phyloP scores from a whole-genome alignment of 495 filamentous ascomycete species.

The Echria macrotheca region DNA sequence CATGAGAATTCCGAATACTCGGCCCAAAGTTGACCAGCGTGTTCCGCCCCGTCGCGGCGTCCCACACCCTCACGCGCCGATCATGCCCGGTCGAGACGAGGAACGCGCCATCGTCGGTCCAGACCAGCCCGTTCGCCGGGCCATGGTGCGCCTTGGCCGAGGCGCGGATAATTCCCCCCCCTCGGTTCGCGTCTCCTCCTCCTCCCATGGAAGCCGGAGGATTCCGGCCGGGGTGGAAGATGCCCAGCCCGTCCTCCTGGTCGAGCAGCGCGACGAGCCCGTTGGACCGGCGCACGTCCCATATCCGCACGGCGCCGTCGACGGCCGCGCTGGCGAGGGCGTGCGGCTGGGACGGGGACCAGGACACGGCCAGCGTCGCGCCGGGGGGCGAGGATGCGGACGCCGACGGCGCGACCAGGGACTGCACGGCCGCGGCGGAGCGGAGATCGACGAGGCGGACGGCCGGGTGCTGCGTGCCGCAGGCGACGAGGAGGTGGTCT shows the following conservation, averaged over 20 bases:
- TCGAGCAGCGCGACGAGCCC: conserved; percentile 70
- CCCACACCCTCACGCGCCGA: conserved; percentile 76
- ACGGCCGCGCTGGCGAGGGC: conserved; percentile 71
- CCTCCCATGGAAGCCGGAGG: conserved; percentile 14
- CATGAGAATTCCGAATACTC: conserved; percentile 62
- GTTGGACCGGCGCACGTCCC: conserved; percentile 74
- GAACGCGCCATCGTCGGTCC: conserved; percentile 70
- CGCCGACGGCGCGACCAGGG: conserved; percentile 46
- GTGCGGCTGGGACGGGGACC: conserved; percentile 74
- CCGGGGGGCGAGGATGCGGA: conserved; percentile 54
- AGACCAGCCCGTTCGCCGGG: conserved; percentile 74
- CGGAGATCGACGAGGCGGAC: conserved; percentile 79
- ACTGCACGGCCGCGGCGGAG: conserved; percentile 70
- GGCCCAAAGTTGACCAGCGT: conserved; percentile 80
- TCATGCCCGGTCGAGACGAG: conserved; percentile 79
- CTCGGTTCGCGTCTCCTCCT: conserved; percentile 39
- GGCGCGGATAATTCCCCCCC: conserved; percentile 39
- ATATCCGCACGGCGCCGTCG: conserved; percentile 75
- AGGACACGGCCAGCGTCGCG: conserved; percentile 65
- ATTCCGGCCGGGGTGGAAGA: conserved; percentile 29
- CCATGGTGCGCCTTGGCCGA: conserved; percentile 65
- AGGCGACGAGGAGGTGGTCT: conserved; percentile 70
- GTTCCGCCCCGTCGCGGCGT: conserved; percentile 71
- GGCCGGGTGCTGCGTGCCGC: conserved; percentile 72
- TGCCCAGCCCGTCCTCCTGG: conserved; percentile 71